phyloP scores from a whole-genome alignment of 2,329 filamentous ascomycete species.

The Volutella citrinella region DNA sequence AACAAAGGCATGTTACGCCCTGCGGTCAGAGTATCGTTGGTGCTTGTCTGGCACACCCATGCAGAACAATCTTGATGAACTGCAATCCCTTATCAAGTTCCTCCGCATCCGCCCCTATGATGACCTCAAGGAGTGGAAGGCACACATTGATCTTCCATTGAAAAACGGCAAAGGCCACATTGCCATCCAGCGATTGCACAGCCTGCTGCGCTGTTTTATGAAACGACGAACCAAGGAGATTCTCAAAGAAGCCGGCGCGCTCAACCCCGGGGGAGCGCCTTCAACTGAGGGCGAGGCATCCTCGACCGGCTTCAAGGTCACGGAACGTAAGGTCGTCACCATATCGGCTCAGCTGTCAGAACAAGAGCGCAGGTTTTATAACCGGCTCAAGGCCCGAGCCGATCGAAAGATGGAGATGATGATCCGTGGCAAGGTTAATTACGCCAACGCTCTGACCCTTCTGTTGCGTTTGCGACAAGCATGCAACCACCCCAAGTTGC shows the following conservation, averaged over 20 bases:
- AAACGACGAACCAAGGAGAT: conserved; percentile 97
- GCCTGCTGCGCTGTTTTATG: conserved; percentile 90
- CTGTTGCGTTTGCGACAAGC: conserved; percentile 88
- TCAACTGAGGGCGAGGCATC: conserved; percentile 47
- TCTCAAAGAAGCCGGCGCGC: conserved; percentile 80
- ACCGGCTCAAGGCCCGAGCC: conserved; percentile 76
- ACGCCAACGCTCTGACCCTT: conserved; percentile 89
- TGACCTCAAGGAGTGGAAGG: conserved; percentile 82
- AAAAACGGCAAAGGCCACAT: conserved; percentile 87
- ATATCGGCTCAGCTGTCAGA: conserved; percentile 75
- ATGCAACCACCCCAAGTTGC: conserved; percentile 89
- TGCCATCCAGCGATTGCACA: conserved; percentile 81
- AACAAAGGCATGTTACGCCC: conserved; percentile 84
- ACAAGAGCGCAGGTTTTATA: conserved; percentile 82
- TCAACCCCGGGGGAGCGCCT: conserved; percentile 71
- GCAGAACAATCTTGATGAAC: conserved; percentile 96
- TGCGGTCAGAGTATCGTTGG: conserved; percentile 88
- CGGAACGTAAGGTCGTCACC: conserved; percentile 82
- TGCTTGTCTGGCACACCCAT: conserved; percentile 94
- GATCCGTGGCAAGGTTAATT: conserved; percentile 82
- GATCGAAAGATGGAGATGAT: conserved; percentile 85
- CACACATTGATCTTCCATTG: conserved; percentile 85
- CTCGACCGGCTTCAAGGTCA: conserved; percentile 79
- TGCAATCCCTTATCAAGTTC: conserved; percentile 92
- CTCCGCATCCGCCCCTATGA: conserved; percentile 89